Percentiles rank a stretch among this genome's conserved stretches.
These are phyloP conservation scores for Gloeopeniophorella convolvens DNA, from an alignment of 768 basidiomycete species.

Conservation along the genomic window DNA sequence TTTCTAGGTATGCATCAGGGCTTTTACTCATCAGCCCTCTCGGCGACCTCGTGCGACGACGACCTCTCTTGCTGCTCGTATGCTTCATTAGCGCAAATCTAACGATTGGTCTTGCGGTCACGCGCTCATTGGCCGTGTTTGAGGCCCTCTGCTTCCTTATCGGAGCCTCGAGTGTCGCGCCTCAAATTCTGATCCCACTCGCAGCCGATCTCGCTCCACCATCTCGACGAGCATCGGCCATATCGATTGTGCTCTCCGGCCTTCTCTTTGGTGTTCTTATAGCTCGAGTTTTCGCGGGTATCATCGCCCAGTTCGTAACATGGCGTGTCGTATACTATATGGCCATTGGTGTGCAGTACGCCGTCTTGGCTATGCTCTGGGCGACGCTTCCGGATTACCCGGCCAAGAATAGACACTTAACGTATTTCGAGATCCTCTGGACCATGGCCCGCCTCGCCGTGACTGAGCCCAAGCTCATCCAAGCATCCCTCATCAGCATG, in stretches of 20 bases:
- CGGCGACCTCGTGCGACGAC: constrained; percentile 74
- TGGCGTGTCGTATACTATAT: constrained; percentile 40
- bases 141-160: constrained; percentile 65
- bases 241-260: constrained; percentile 63
- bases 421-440: constrained; percentile 47
- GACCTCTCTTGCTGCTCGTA: constrained; percentile 60
- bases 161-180: constrained; percentile 63
- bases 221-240: constrained; percentile 61
- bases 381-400: constrained; percentile 16
- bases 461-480: constrained; percentile 75
- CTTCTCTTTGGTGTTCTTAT: constrained; percentile 68
- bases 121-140: constrained; percentile 51
- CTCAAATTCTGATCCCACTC: constrained; percentile 67
- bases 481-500: constrained; percentile 56
- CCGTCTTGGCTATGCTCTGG: constrained; percentile 7
- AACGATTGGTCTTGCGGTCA: constrained; percentile 66
- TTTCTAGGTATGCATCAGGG: constrained; percentile 25
- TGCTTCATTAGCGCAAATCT: constrained; percentile 41
- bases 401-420: constrained; percentile 9
- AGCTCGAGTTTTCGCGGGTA: constrained; percentile 52
- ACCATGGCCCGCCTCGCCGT: constrained; percentile 73
- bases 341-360: constrained; percentile 30
- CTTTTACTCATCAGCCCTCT: constrained; percentile 73
- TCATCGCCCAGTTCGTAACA: constrained; percentile 35
- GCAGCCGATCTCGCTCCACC: constrained; percentile 81